Percentiles rank a stretch among this genome's conserved stretches.
Evolutionary conservation across 768 basidiomycete genomes (phyloP).

Genomic region (Fomitopsis serialis): DNA sequence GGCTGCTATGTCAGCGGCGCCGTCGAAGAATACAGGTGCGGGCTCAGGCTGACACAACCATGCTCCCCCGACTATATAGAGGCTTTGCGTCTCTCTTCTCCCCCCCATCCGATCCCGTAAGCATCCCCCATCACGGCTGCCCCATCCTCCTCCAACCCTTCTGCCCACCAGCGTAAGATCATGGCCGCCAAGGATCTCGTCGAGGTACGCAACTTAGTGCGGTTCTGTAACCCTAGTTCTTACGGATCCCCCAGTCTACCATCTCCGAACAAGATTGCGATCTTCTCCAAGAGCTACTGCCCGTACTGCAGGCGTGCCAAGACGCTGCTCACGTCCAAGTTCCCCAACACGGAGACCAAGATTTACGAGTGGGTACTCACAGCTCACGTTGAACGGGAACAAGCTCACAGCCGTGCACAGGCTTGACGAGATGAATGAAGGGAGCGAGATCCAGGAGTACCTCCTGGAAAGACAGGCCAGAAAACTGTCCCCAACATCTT

Average conservation of each 20-base stretch:
- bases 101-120: slow-evolving; percentile 16
- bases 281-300: slow-evolving; percentile 36
- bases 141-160: slow-evolving; percentile 28
- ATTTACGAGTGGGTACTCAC: slow-evolving; percentile 29
- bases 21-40: background rate
- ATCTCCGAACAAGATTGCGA: slow-evolving; percentile 34
- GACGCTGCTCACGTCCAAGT: slow-evolving; percentile 26
- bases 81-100: slow-evolving; percentile 12
- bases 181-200: slow-evolving; percentile 32
- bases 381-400: background rate
- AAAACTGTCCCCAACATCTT: slow-evolving; percentile 76
- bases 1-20: background rate
- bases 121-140: slow-evolving; percentile 15
- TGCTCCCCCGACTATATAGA: slow-evolving; percentile 22
- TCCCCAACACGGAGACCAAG: slow-evolving; percentile 24
- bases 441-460: slow-evolving; percentile 59
- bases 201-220: slow-evolving; percentile 27
- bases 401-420: slow-evolving; percentile 26
- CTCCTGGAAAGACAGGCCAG: slow-evolving; percentile 59
- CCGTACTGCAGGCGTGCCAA: slow-evolving; percentile 40
- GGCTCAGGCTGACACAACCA: background rate
- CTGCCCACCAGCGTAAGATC: slow-evolving; percentile 26
- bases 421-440: slow-evolving; percentile 56
- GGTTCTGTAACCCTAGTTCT: too few species aligned
- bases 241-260: slow-evolving; percentile 19